Evolutionary conservation across 129 eudicot species (phyloP), one percentile per base, ranked within the genome.

Genomic region (Arctium lappa): DNA sequence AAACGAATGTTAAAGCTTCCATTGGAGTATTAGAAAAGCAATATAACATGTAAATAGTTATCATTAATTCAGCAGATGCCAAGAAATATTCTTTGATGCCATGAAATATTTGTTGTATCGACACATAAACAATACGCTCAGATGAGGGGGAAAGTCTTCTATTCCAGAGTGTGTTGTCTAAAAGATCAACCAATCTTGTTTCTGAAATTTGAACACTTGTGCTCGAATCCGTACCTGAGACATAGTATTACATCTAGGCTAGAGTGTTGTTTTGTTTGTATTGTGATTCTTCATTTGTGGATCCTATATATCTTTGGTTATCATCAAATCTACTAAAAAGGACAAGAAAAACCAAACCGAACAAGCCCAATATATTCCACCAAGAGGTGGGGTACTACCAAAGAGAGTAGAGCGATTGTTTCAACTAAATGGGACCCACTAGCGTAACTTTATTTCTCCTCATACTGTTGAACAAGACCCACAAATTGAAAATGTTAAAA

Each of bases 91-190:
- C 99, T 86, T 94, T 83, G 15, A 95, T 95, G 69, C 99, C 99
- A 80, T 93, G 99, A 80, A 95, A 95, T 84, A 95, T 95, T 80
- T 95, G 99, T 86, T 95, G 99, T 74, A 95, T 97, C 82, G 93
- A 86, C 79, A 97, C 99, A 86, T 90, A 93, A 72, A 95, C 99
- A 56, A 95, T 95, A 69, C 99, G 92, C 86, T 95, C 99, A n/a
- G 99, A 95, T 11, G 99, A 95, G 78, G 99, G 99, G 38, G 97
- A 97, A 68, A 95, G 97, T 83, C 90, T 90, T 80, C 99, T 78
- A 86, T 95, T 95, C 97, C 99, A 95, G 37, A 95, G 97, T 13
- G 99, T 95, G 88, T 93, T 93, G 69, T 95, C 99, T 83, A 95
- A 85, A 73, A 95, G 93, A 89, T 95, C 99, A 15, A 97, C 97